These are phyloP conservation scores for Coemansia asiatica DNA, from an alignment of 192 early-diverging fungal genomes.

Conservation along the genomic window DNA sequence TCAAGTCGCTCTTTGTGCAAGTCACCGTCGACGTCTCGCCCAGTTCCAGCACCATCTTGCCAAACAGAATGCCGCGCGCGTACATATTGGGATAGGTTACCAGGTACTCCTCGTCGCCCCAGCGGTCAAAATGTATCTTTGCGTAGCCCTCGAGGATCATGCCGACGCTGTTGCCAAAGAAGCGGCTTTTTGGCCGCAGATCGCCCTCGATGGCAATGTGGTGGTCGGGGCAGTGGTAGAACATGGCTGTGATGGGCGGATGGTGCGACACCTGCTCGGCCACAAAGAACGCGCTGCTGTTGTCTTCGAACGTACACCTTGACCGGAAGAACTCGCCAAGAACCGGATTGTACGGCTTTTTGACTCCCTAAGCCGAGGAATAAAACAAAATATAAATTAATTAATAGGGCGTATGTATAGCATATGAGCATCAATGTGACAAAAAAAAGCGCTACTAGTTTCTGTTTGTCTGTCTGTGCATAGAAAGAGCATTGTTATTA, in stretches of 20 bases:
- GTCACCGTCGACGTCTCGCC: slow-evolving; percentile 77
- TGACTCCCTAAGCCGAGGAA: slow-evolving; percentile 70
- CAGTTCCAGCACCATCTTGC: slow-evolving; percentile 90
- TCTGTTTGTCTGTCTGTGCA: background rate
- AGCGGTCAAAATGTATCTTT: slow-evolving; percentile 55
- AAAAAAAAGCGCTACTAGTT: background rate
- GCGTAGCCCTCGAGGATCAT: slow-evolving; percentile 76
- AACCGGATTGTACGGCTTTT: slow-evolving; percentile 95
- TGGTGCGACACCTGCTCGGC: slow-evolving; percentile 95
- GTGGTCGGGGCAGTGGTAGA: slow-evolving; percentile 80
- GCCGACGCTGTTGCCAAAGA: slow-evolving; percentile 86
- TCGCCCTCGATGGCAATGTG: slow-evolving; percentile 78
- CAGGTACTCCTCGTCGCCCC: slow-evolving; percentile 66
- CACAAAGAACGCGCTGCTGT: slow-evolving; percentile 73
- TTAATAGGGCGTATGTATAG: background rate
- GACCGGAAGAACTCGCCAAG: slow-evolving; percentile 92
- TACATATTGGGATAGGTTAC: slow-evolving; percentile 92
- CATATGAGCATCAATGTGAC: background rate
- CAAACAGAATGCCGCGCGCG: slow-evolving; percentile 88
- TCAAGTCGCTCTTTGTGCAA: slow-evolving; percentile 73
- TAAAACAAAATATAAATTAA: background rate
- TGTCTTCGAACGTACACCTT: slow-evolving; percentile 69
- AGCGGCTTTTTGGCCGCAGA: slow-evolving; percentile 81
- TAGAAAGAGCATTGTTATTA: background rate
- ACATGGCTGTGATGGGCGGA: slow-evolving; percentile 86